These are phyloP conservation scores for Lecanicillium sp. DNA, from an alignment of 2,329 filamentous ascomycete species.

Conservation along the genomic window DNA sequence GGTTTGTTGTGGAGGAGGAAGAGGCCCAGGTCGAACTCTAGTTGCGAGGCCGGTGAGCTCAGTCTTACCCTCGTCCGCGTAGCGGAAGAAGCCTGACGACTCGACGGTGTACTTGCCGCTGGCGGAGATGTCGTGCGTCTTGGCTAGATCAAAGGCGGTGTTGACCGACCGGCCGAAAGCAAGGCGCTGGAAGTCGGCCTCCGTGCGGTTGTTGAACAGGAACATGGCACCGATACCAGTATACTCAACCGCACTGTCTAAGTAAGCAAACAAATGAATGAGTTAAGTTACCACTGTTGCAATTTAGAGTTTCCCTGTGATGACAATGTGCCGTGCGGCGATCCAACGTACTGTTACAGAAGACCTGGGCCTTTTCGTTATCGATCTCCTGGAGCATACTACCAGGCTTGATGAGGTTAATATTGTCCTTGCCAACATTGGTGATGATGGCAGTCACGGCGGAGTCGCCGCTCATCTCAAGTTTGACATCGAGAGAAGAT, in stretches of 20 bases:
- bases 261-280: not conserved
- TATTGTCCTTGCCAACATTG: constrained; percentile 42
- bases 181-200: constrained; percentile 45
- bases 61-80: constrained; percentile 46
- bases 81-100: constrained; percentile 50
- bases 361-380: constrained; percentile 48
- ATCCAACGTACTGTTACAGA: constrained; percentile 35
- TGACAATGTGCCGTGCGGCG: not conserved
- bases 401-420: constrained; percentile 49
- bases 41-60: constrained; percentile 49
- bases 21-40: no score
- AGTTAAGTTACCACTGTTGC: constrained; percentile 6
- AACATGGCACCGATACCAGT: constrained; percentile 48
- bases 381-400: constrained; percentile 47
- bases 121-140: constrained; percentile 44
- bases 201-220: constrained; percentile 36
- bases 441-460: constrained; percentile 47
- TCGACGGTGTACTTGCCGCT: constrained; percentile 52
- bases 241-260: constrained; percentile 39
- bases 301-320: no score
- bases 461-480: constrained; percentile 45
- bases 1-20: constrained; percentile 57
- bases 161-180: constrained; percentile 43
- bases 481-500: constrained; percentile 37
- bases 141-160: constrained; percentile 47